Percentiles rank a stretch among this genome's conserved stretches.
Evolutionary conservation across 2,329 filamentous ascomycete species (phyloP).

Genomic region (Alternaria sp.): DNA sequence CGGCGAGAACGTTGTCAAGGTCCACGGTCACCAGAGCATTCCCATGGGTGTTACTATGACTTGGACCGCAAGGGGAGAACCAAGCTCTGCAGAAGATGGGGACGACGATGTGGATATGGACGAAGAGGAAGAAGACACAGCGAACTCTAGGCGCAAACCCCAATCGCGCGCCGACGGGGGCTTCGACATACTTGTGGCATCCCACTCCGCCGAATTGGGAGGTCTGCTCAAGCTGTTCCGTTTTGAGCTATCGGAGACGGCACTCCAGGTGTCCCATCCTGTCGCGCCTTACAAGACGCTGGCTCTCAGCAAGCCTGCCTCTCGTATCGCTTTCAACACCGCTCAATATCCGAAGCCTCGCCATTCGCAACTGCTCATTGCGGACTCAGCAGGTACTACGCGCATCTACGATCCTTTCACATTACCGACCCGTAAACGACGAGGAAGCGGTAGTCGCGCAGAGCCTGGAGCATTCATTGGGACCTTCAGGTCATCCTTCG

Average conservation of each 20-base stretch:
- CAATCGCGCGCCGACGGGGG: slow-evolving; percentile 30
- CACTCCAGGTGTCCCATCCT: slow-evolving; percentile 45
- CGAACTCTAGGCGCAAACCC: slow-evolving; percentile 24
- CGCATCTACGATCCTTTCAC: slow-evolving; percentile 65
- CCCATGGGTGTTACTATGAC: slow-evolving; percentile 61
- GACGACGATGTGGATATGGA: slow-evolving; percentile 49
- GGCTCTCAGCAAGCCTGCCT: slow-evolving; percentile 57
- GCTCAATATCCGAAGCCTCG: slow-evolving; percentile 59
- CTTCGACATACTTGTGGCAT: slow-evolving; percentile 51
- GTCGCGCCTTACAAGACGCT: slow-evolving; percentile 55
- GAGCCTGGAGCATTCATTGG: slow-evolving; percentile 40
- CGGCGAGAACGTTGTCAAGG: slow-evolving; percentile 57
- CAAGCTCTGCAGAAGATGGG: slow-evolving; percentile 18
- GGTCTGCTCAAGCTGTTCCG: slow-evolving; percentile 52
- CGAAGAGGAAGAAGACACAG: slow-evolving; percentile 27
- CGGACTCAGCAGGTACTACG: slow-evolving; percentile 61
- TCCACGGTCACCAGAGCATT: slow-evolving; percentile 60
- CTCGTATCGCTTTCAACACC: slow-evolving; percentile 61
- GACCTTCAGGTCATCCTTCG: slow-evolving; percentile 44
- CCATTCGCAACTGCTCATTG: slow-evolving; percentile 62
- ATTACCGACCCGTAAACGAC: slow-evolving; percentile 30
- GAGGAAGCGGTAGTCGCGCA: slow-evolving; percentile 14
- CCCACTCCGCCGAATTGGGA: slow-evolving; percentile 49
- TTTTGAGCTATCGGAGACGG: slow-evolving; percentile 46
- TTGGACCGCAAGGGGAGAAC: slow-evolving; percentile 51